Evolutionary conservation across 1,284 basidiomycete species (phyloP).

Genomic region (Apiotrichum laibachii): DNA sequence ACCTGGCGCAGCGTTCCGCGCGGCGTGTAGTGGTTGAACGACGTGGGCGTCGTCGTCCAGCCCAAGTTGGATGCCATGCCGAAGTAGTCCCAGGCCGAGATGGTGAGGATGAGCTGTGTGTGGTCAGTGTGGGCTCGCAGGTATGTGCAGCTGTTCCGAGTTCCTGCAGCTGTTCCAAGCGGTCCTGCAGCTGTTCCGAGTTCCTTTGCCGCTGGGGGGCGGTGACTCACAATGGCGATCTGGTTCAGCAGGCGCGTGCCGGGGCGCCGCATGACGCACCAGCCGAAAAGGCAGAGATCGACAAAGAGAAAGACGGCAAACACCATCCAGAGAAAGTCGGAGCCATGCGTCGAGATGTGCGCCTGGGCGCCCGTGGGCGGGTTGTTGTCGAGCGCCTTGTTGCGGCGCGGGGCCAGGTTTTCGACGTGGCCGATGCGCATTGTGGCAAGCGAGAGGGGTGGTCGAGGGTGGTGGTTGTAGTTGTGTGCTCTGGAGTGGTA

Average conservation of each 20-base stretch:
- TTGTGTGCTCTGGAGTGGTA: no score
- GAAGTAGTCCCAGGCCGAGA: slow-evolving; percentile 55
- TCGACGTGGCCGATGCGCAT: background rate
- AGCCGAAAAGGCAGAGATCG: slow-evolving; percentile 51
- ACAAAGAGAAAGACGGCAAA: slow-evolving; percentile 56
- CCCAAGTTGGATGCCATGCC: slow-evolving; percentile 64
- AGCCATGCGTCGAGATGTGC: slow-evolving; percentile 29
- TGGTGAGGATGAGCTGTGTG: slow-evolving; percentile 53
- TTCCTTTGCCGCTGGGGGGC: background rate
- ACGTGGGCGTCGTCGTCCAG: slow-evolving; percentile 55
- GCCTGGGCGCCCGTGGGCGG: slow-evolving; percentile 19
- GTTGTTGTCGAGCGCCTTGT: slow-evolving; percentile 29
- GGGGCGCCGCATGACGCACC: slow-evolving; percentile 51
- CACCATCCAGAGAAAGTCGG: slow-evolving; percentile 59
- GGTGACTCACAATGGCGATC: slow-evolving; percentile 46
- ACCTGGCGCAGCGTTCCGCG: slow-evolving; percentile 54
- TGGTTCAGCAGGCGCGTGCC: slow-evolving; percentile 57
- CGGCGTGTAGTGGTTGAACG: slow-evolving; percentile 52
- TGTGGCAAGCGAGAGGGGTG: background rate
- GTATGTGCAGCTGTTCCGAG: no score
- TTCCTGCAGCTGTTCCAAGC: background rate
- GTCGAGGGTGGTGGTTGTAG: no score
- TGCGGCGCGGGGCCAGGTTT: slow-evolving; percentile 7
- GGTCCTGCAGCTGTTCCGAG: no score
- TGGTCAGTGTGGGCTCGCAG: background rate